Evolutionary conservation across 208 protist genomes (phyloP).

Genomic region (Acanthamoeba royreba): DNA sequence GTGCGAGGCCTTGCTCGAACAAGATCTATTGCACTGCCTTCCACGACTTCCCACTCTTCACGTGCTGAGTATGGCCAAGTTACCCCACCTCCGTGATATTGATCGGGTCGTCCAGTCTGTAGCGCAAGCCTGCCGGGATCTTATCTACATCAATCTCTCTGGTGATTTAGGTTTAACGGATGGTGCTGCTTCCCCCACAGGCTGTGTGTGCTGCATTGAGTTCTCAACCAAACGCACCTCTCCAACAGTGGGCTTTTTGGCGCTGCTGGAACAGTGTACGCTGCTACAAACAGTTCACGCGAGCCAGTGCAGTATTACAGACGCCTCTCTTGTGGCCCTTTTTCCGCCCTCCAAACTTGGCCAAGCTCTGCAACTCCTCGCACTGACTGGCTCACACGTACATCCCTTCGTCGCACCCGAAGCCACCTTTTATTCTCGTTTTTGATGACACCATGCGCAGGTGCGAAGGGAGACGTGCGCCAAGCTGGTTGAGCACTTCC

Average conservation of each 20-base stretch:
- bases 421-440: neutral
- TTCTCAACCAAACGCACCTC: neutral
- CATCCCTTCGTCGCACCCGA: neutral
- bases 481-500: neutral
- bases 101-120: neutral
- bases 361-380: neutral
- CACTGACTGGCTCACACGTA: neutral
- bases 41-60: neutral
- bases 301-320: neutral
- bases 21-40: neutral
- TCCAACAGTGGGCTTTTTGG: neutral
- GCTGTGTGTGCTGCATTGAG: neutral
- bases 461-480: neutral
- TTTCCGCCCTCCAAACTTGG: neutral
- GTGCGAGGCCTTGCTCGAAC: neutral
- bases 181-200: neutral
- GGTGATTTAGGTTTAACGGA: neutral
- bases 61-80: neutral
- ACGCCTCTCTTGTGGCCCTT: neutral
- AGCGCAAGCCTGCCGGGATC: neutral
- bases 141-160: slow-evolving; percentile 6
- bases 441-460: neutral
- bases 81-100: neutral
- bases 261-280: neutral
- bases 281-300: neutral